Evolutionary conservation across 176 grass and related monocot species (phyloP), one percentile per base, ranked within the genome.

Genomic region (Eleusine indica): DNA sequence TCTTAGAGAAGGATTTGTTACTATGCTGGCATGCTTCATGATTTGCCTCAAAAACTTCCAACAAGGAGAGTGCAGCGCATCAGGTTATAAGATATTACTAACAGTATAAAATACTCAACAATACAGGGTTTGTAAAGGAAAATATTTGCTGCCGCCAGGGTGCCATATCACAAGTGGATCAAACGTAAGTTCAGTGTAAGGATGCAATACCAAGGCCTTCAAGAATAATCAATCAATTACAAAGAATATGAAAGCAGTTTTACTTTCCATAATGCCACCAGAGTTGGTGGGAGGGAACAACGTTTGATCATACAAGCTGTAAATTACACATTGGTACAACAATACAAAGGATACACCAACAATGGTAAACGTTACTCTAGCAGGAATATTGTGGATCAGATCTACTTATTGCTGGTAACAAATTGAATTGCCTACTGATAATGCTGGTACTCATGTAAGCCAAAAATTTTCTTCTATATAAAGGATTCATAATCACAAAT

Each of bases 361-460:
- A 66, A 30, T 5, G 29, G 56, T 41, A 49, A 54, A 74, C 5
- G 76, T 43, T 43, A 62, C 62, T 61, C n/a, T 32, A 74, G 62
- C 40, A 75, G 10, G 19, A 63, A 21, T 30, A 32, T 21, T 9
- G 43, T 19, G 57, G 70, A 43, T 80, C 43, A 12, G 75, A 75
- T 64, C 80, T 87, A 87, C n/a, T 87, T 87, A 87, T 90, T 83
- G 30, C 62, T 74, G 49, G 74, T 74, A 87, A 87, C 61, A 75
- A 90, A 90, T 83, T 13, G 3, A 90, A 90, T 87, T 70, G 84
- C 75, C 88, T 87, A 87, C 75, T 43, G 74, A 29, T 78, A 46
- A 25, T 39, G 49, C 28, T 43, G 75, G 71, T 47, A 85, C 76
- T 85, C 70, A 40, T 54, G 18, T 76, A 82, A 85, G 41, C 70